A percentile compares a stretch with the other conserved stretches of the same genome.
Conservation (phyloP, 805 yeast genomes). For the Hanseniaspora clermontiae region DNA sequence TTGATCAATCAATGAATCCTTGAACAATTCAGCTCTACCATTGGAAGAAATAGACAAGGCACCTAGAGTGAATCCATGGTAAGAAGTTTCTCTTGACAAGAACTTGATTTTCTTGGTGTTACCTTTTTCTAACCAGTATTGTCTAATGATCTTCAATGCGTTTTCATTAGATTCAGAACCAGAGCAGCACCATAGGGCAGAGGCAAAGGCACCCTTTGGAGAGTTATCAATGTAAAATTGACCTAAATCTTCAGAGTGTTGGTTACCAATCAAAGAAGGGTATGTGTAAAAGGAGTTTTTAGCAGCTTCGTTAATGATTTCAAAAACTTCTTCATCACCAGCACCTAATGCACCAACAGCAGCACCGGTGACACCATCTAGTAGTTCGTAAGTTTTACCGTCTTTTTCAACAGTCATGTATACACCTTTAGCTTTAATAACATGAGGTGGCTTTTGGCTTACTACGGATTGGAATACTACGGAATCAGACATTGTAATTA, state of each 20-base stretch:
- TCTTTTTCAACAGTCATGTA: conserved; percentile 32
- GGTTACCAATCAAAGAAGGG: conserved; percentile 26
- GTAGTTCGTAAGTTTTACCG: conserved; percentile 29
- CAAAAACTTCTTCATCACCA: conserved; percentile 28
- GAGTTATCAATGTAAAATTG: conserved; percentile 32
- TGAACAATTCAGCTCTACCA: conserved; percentile 28
- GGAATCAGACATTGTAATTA: conserved; percentile 21
- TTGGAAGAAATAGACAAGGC: conserved; percentile 33
- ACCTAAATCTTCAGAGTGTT: conserved; percentile 34
- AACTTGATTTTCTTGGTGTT: conserved; percentile 32
- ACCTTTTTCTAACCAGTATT: conserved; percentile 35
- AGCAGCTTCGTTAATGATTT: conserved; percentile 31
- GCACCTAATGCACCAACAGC: conserved; percentile 41
- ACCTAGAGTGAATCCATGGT: conserved; percentile 40
- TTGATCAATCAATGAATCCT: conserved; percentile 23
- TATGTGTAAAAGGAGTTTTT: conserved; percentile 31
- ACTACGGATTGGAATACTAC: conserved; percentile 35
- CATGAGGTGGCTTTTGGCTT: conserved; percentile 29
- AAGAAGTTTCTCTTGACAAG: conserved; percentile 34
- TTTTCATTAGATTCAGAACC: conserved; percentile 64
- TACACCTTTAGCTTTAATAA: conserved; percentile 34
- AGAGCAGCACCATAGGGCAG: conserved; percentile 41
- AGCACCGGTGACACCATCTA: conserved; percentile 42
- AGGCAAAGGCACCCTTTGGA: conserved; percentile 30
- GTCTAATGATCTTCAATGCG: conserved; percentile 45